Percentiles rank a stretch among this genome's conserved stretches.
These are phyloP conservation scores for Ogataea zsoltii DNA, from an alignment of 805 yeast genomes.

Conservation along the genomic window DNA sequence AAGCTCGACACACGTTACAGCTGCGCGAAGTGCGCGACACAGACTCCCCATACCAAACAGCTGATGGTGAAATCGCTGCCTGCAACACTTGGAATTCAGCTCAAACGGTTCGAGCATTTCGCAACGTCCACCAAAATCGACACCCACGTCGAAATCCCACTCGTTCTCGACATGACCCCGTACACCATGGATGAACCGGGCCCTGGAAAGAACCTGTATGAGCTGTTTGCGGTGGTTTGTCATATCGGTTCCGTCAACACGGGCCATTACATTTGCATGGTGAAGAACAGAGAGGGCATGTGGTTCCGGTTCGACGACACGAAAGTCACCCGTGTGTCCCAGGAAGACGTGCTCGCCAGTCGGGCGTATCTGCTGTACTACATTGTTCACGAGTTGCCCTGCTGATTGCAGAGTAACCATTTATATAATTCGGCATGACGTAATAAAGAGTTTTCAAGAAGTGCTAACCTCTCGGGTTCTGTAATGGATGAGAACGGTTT, in stretches of 20 bases:
- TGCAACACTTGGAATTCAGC: conserved; percentile 76
- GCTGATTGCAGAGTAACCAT: neutral
- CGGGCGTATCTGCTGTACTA: conserved; percentile 83
- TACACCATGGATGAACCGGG: conserved; percentile 39
- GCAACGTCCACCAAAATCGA: conserved; percentile 70
- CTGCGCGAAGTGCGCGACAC: conserved; percentile 65
- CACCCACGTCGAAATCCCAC: conserved; percentile 69
- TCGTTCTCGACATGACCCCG: conserved; percentile 67
- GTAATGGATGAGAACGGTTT: no score
- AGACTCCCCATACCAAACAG: conserved; percentile 70
- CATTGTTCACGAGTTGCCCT: conserved; percentile 46
- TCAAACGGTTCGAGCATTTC: conserved; percentile 75
- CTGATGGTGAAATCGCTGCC: conserved; percentile 70
- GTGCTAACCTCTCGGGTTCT: no score
- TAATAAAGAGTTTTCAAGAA: no score
- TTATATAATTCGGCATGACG: no score
- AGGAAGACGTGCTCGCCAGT: conserved; percentile 63
- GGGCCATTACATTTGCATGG: conserved; percentile 87
- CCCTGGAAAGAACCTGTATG: conserved; percentile 49
- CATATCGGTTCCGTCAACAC: conserved; percentile 94
- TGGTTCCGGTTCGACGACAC: conserved; percentile 96
- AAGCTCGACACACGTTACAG: conserved; percentile 69
- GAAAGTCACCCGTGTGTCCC: conserved; percentile 64
- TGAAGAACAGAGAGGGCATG: conserved; percentile 67
- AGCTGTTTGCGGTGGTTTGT: conserved; percentile 81